Percentiles rank a stretch among this genome's conserved stretches.
These are phyloP conservation scores for Acephala macrosclerotiorum DNA, from an alignment of 2,329 filamentous ascomycete genomes.

Conservation along the genomic window DNA sequence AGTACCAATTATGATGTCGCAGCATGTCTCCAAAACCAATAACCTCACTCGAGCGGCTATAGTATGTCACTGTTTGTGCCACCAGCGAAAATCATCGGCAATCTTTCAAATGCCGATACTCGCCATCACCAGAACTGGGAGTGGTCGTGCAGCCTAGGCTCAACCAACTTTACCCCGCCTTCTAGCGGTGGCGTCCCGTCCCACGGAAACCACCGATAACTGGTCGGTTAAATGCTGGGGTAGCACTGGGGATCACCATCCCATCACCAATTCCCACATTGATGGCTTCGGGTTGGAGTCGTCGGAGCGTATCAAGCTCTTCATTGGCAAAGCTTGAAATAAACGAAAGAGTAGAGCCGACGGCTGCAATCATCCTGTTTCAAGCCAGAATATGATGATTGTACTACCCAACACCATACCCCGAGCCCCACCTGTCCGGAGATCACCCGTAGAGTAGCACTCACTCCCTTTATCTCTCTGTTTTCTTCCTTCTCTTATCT, in stretches of 20 bases:
- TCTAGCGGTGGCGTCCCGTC: conserved; percentile 4
- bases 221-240: conserved; percentile 25
- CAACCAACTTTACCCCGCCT: conserved; percentile 12
- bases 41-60: not conserved
- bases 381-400: not conserved
- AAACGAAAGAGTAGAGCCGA: conserved; percentile 11
- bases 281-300: not conserved
- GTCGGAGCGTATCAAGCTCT: not conserved
- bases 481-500: not conserved
- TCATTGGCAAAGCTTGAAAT: conserved; percentile 21
- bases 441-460: not conserved
- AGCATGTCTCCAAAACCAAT: not conserved
- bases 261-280: conserved; percentile 7
- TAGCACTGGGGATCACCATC: conserved; percentile 16
- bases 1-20: too few species aligned
- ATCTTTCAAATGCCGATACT: conserved; percentile 1
- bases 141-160: not conserved
- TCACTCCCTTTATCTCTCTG: not conserved
- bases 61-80: not conserved
- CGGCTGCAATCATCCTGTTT: conserved; percentile 4
- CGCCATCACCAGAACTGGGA: conserved; percentile 4
- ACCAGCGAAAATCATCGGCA: not conserved
- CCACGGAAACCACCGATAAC: not conserved
- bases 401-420: not conserved
- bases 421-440: too few species aligned